Base-by-base conservation (phyloP, 306 rosid species). In the Erythrophleum fordii region DNA sequence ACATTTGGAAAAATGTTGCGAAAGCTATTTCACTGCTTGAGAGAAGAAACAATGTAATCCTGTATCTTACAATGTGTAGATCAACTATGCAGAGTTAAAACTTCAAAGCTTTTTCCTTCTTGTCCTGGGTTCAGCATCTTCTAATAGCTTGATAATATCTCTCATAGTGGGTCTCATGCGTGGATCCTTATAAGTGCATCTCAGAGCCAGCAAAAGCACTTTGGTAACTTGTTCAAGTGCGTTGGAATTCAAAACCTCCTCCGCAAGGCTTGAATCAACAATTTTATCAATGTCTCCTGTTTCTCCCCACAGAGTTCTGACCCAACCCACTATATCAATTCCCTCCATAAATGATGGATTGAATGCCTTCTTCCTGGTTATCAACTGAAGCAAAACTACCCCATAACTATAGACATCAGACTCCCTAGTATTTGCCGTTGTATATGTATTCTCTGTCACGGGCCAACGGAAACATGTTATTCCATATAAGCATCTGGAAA, bases 381-480 rank as follows among this genome's bases (percentile, higher is more conserved):
- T 82, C 78, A 91, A 82, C 93, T 91, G 92, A 5, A 95, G 89
- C 81, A 95, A 83, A 71, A 95, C 95, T 9, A 95, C 91, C 39
- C 97, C 97, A 2, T 83, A 95, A 65, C 97, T 88, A 55, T 91
- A 95, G 11, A 90, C 97, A 49, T 95, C 97, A 12, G 87, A 90
- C 64, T 88, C 97, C 86, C 80, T 78, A 9, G 86, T 84, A 60
- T 23, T 82, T 39, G 37, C 61, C 67, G 89, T 77, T 67, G 88
- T 20, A 71, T 83, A 91, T 26, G 97, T 93, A 87, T 89, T 91
- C 80, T 95, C 92, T 91, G 89, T 44, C 81, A 74, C 44, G 81
- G 16, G 52, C 39, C 77, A 68, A 26, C 22, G 52, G n/a, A 74
- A 34, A 70, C 20, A 70, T 23, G 39, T 59, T 56, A 31, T 70